Percentiles rank a stretch among this genome's conserved stretches.
Evolutionary conservation across 345 rosid species (phyloP).

Genomic region (Erysimum cheiranthoides): DNA sequence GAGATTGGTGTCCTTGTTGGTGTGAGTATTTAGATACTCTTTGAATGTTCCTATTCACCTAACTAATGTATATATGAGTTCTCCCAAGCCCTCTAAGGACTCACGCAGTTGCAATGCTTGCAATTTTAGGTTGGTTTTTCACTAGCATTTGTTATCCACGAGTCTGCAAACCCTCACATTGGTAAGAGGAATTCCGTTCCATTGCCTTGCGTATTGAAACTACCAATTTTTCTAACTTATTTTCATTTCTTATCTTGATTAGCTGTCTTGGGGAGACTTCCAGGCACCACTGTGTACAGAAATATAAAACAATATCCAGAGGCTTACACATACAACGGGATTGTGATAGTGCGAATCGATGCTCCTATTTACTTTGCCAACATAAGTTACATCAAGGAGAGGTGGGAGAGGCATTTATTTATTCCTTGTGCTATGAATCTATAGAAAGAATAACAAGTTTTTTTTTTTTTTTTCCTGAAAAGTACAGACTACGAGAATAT

Average conservation of each 20-base stretch:
- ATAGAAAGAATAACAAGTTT: constrained; percentile 28
- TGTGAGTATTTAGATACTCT: constrained; percentile 57
- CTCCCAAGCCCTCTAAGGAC: constrained; percentile 11
- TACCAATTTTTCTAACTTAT: constrained; percentile 8
- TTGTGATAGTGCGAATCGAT: constrained; percentile 90
- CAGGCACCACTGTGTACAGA: constrained; percentile 97
- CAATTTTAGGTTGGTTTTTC: constrained; percentile 84
- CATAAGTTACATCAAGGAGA: constrained; percentile 90
- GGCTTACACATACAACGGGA: constrained; percentile 90
- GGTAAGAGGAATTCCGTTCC: constrained; percentile 57
- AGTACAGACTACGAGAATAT: constrained; percentile 79
- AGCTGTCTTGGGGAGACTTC: constrained; percentile 99
- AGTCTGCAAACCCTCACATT: constrained; percentile 99
- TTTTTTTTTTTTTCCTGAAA: neutral
- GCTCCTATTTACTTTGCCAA: constrained; percentile 98
- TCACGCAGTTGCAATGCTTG: constrained; percentile 33
- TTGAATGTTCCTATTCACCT: constrained; percentile 21
- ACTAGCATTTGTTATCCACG: constrained; percentile 96
- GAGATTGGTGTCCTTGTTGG: constrained; percentile 99
- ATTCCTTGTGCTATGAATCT: constrained; percentile 24
- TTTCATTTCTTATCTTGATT: constrained; percentile 13
- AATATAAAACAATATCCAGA: constrained; percentile 92
- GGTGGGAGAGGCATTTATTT: constrained; percentile 51
- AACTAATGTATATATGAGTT: constrained; percentile 16
- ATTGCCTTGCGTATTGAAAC: neutral